Evolutionary conservation across 108 stramenopile species (phyloP), one percentile per base, ranked within the genome.

Genomic region (Cylindrotheca closterium): DNA sequence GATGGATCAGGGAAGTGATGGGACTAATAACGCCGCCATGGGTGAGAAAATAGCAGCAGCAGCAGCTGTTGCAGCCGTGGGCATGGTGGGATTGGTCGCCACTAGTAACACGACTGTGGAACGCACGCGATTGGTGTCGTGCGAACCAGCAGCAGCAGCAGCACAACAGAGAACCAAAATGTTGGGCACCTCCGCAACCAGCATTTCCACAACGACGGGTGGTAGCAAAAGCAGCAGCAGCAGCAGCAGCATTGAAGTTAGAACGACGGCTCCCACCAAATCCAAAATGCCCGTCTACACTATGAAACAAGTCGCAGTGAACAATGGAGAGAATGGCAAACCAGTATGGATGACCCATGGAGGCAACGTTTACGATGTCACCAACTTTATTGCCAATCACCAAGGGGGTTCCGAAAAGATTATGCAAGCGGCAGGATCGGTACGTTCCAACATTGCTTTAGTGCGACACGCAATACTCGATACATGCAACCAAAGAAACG

Each of bases 341-440:
- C 73, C 42, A 24, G 63, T 80, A n/a, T 95, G 91, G 89, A 88
- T 95, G 58, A 81, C 85, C 1, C 93, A 91, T 66, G 81, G 79
- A 4, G 89, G 85, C 4, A 71, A 74, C 47, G 93, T 96, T 1
- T 96, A 94, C 71, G 93, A 96, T 75, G 86, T 93, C 7, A 94
- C 95, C 18, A 68, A 89, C n/a, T 96, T 96, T 58, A 68, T 92
- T 15, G 66, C 30, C 32, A 64, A 70, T 65, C 82, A 83, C 69
- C 84, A 82, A 0, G 82, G 83, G 8, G 93, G 95, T 8, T 64
- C 71, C 23, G 80, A 87, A 25, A 90, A 68, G 63, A 64, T 64
- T 42, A 31, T 64, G 5, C 32, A 53, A 53, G 63, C 63, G 15
- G 63, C 63, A 26, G 63, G 63, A 42, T 64, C 63, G 51, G 63